A percentile compares a stretch with the other conserved stretches of the same genome.
phyloP scores from a whole-genome alignment of 306 rosid genomes.

The Erythrophleum fordii region DNA sequence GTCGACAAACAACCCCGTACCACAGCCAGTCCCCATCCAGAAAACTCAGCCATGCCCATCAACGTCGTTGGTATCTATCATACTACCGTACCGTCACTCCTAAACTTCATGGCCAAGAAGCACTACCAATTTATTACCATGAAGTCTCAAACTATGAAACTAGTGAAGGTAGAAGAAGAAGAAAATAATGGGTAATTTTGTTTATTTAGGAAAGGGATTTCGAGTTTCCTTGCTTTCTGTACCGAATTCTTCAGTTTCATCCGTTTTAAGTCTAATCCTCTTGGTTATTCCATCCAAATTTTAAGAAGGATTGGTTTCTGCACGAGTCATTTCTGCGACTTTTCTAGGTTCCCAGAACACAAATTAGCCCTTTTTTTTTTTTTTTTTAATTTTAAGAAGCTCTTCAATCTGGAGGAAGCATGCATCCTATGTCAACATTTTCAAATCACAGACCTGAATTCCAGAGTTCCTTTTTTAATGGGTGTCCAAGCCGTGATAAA shows the following conservation, averaged over 20 bases:
- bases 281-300: background rate
- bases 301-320: constrained; percentile 19
- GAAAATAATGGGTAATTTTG: background rate
- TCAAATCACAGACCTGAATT: constrained; percentile 55
- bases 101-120: constrained; percentile 9
- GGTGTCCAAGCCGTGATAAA: constrained; percentile 36
- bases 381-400: too few species aligned
- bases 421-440: constrained; percentile 57
- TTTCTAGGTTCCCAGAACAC: background rate
- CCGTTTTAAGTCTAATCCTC: background rate
- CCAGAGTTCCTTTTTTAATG: constrained; percentile 40
- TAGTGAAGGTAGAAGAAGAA: background rate
- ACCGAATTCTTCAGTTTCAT: constrained; percentile 22
- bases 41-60: background rate
- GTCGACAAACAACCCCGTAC: too few species aligned
- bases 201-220: background rate
- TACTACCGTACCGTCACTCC: constrained; percentile 3
- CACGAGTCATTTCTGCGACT: background rate
- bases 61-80: background rate
- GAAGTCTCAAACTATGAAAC: constrained; percentile 20
- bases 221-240: background rate
- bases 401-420: constrained; percentile 37
- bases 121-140: background rate
- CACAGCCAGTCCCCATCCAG: too few species aligned
- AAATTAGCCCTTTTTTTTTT: background rate